These are phyloP conservation scores for Suillus lakei DNA, from an alignment of 768 basidiomycete genomes.

Conservation along the genomic window DNA sequence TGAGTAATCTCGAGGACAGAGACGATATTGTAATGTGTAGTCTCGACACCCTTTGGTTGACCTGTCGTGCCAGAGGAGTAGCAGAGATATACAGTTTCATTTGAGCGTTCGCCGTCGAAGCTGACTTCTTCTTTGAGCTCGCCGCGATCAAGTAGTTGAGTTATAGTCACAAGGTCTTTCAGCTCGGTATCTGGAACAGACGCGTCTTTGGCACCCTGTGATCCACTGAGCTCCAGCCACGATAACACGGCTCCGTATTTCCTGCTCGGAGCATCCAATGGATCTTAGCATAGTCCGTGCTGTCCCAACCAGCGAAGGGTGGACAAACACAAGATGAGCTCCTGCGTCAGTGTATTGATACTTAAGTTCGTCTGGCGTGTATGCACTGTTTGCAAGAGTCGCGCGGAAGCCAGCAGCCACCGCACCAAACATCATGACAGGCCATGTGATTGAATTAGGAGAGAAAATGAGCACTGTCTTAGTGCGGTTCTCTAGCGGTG, in stretches of 20 bases:
- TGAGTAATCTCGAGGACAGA: constrained; percentile 58
- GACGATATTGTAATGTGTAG: constrained; percentile 71
- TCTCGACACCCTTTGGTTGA: constrained; percentile 75
- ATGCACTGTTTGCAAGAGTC: constrained; percentile 77
- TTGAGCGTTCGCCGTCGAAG: constrained; percentile 53
- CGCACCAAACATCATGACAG: constrained; percentile 47
- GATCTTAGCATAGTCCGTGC: constrained; percentile 60
- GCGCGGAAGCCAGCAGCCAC: constrained; percentile 70
- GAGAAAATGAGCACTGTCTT: constrained; percentile 65
- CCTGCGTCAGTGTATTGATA: constrained; percentile 74
- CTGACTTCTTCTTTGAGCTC: constrained; percentile 54
- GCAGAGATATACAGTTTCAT: constrained; percentile 69
- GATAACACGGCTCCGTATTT: constrained; percentile 59
- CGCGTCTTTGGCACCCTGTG: constrained; percentile 16
- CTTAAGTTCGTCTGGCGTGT: constrained; percentile 68
- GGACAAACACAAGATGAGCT: constrained; percentile 65
- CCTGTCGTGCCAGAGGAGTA: constrained; percentile 77
- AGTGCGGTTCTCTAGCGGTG: constrained; percentile 46
- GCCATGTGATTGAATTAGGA: constrained; percentile 66
- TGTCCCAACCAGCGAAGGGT: constrained; percentile 62
- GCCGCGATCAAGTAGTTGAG: constrained; percentile 50
- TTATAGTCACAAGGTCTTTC: constrained; percentile 40
- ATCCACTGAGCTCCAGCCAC: constrained; percentile 57
- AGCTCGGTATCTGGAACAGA: constrained; percentile 32
- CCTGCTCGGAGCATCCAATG: constrained; percentile 48